Base-by-base conservation (phyloP, 2,329 filamentous ascomycete genomes). In the Stemphylium lycopersici region DNA sequence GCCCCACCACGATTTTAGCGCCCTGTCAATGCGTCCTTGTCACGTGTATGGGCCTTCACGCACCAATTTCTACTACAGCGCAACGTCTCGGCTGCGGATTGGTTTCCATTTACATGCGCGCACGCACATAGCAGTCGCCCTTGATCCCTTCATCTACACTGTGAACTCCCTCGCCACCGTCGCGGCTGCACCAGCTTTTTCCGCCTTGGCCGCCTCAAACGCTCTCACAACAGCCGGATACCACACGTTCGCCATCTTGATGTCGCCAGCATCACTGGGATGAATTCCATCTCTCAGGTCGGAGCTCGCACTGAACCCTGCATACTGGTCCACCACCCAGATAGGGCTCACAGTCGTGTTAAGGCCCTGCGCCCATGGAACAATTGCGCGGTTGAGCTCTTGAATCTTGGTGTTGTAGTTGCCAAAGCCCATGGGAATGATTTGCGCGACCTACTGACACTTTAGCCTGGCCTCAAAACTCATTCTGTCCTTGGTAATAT, bases 251-350 rank as follows among this genome's bases (percentile, higher is more conserved):
- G 59, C 56, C 77, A 74, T 80, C 71, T 79, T 80, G 20, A 65
- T 71, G 56, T 79, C 76, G 1, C 77, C 77, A 0, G 64, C 52
- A 56, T 71, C 66, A 59, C 77, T 78, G 3, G 77, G 76, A 58
- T 78, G 76, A 3, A 79, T 63, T 2, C 76, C 75, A 52, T 78
- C 76, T 13, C 76, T 66, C 2, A 76, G 56, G 51, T 77, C 75
- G 26, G 55, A 43, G 29, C 31, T 63, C 55, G 53, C 62, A 15
- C 60, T 70, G 57, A 77, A 77, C 3, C 75, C 75, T 0, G 75
- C 75, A 51, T 76, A 78, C 58, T 78, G 76, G 50, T 78, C 76
- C 2, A 78, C 76, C 10, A 78, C 71, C 74, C 72, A 78, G 60
- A 79, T 77, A 1, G 75, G 76, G 1, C 71, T 74, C 47, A 69